Evolutionary conservation across 495 filamentous ascomycete genomes (phyloP), one percentile per base, ranked within the genome.

Genomic region (Eremomyces bilateralis): DNA sequence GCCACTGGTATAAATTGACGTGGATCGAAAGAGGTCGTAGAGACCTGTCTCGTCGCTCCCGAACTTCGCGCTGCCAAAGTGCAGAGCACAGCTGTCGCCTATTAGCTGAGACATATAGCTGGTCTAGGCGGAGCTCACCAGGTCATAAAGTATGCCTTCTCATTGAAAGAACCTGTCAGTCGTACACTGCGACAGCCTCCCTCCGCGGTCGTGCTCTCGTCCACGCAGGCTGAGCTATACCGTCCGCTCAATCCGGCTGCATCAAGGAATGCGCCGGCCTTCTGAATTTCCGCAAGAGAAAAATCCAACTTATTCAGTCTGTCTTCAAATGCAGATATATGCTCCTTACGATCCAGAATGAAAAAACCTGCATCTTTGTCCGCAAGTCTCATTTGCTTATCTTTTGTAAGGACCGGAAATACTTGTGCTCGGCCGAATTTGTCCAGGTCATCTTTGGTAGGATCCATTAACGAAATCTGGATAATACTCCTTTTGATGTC

Each of bases 111-210:
- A 18, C 18, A 17, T 2, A 35, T 34, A 22, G 3, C n/a, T n/a
- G n/a, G n/a, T n/a, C n/a, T n/a, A n/a, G n/a, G n/a, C 29, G 15
- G 16, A 3, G 21, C 36, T 38, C 21, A 38, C 36, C 36, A 29
- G 21, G 16, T 31, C 8, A 38, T 32, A 11, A 29, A 25, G 20
- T 38, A 38, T 2, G 36, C n/a, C 28, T 33, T 38, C 18, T 15
- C 21, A n/a, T 29, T 31, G 6, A 38, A 18, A 3, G 31, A 18
- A 20, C 12, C 28, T 12, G 36, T 38, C 4, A 38, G 29, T 8
- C 19, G n/a, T n/a, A n/a, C n/a, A n/a, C n/a, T n/a, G n/a, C n/a
- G n/a, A n/a, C n/a, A n/a, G n/a, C n/a, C n/a, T n/a, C 36, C 36
- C 15, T 22, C 36, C 15, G 31, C 16, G 17, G 33, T 29, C 8